Percentiles rank a stretch among this genome's conserved stretches.
phyloP scores from a whole-genome alignment of 2,329 filamentous ascomycete genomes.

The Aspergillus sp. region DNA sequence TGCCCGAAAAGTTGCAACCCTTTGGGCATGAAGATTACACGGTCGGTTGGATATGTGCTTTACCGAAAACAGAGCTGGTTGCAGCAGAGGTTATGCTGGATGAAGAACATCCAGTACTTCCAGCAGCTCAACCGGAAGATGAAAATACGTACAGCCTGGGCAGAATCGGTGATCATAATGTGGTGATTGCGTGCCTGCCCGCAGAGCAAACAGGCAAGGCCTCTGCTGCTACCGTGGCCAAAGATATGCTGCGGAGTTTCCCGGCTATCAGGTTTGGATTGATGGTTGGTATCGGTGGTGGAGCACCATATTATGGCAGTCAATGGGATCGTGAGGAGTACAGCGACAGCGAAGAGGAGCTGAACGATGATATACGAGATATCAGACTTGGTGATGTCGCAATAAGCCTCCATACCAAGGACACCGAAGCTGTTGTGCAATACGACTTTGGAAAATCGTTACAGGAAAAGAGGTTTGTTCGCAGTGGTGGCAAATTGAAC shows the following conservation, averaged over 20 bases:
- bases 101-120: background rate
- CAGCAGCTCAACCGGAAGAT: background rate
- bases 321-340: too few species aligned
- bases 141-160: slow-evolving; percentile 18
- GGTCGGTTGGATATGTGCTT: slow-evolving; percentile 19
- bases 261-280: slow-evolving; percentile 3
- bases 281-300: slow-evolving; percentile 18
- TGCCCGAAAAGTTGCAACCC: too few species aligned
- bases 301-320: slow-evolving; percentile 1
- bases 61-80: slow-evolving; percentile 13
- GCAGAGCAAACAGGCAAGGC: background rate
- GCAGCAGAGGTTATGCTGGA: slow-evolving; percentile 19
- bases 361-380: background rate
- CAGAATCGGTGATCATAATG: slow-evolving; percentile 15
- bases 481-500: background rate
- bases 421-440: background rate
- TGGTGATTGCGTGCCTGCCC: slow-evolving; percentile 20
- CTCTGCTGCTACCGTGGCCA: background rate
- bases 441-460: slow-evolving; percentile 1
- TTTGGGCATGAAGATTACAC: slow-evolving; percentile 9
- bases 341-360: too few species aligned
- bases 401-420: slow-evolving; percentile 15
- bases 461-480: too few species aligned
- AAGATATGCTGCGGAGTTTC: background rate
- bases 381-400: slow-evolving; percentile 25